Base-by-base conservation (phyloP, 2,329 filamentous ascomycete species). In the Penicillium sp. region DNA sequence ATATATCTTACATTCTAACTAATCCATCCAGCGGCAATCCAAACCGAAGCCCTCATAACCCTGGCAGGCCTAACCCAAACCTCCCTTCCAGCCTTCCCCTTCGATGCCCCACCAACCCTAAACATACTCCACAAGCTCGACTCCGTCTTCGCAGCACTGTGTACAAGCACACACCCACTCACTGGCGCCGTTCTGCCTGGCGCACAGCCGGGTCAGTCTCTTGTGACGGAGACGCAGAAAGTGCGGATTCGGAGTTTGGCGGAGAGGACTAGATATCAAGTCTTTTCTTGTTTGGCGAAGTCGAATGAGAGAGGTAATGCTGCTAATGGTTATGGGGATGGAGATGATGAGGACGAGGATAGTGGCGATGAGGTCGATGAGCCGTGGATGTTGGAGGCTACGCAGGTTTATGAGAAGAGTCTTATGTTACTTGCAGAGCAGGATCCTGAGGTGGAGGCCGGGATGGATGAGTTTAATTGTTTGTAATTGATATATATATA, bases 171-270 rank as follows among this genome's bases (percentile, higher is more conserved):
- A 86, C 53, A 96, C 67, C 75, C 86, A 4, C 83, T 87, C 15
- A 87, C 87, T 0, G 82, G 83, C 0, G 84, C 87, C 39, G 67
- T 78, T 0, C 78, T 96, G 1, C 87, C 90, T 0, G 91, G 91
- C 0, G 91, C 93, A 61, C 84, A 86, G 62, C 81, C 78, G 7
- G 83, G 83, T 0, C 77, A 81, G 6, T 75, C 80, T 58, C 64
- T 72, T 0, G 77, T 77, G 9, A 88, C 90, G 0, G 88, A 90
- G 79, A 91, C 87, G 19, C 91, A 97, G 72, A 96, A 94, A 81
- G 91, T 97, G 8, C 84, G 93, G 41, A 89, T 93, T 62, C 89
- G 90, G 69, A 90, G 90, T 68, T 78, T 96, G 31, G 89, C 92
- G 0, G 90, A 96, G 70, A 84, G 88, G 63, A 90, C 89, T 17